Conservation (phyloP, 2,329 filamentous ascomycete genomes). For the Lachnellula hyalina region DNA sequence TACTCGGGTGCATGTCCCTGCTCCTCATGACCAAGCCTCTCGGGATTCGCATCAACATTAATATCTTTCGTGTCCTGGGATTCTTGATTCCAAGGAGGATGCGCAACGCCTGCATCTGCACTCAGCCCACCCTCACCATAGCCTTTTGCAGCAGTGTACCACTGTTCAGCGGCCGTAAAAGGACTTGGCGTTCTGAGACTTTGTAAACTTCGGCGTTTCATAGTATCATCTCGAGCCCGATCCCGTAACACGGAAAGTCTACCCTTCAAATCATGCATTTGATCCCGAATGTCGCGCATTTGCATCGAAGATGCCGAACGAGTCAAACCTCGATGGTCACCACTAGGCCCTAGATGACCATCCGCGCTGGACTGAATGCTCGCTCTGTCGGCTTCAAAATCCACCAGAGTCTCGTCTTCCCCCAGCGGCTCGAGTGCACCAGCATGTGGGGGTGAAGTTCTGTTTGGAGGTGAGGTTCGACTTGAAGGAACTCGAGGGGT, state of each 20-base stretch:
- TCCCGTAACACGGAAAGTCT: constrained; percentile 63
- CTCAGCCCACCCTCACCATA: constrained; percentile 21
- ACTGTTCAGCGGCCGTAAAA: constrained; percentile 32
- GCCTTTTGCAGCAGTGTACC: constrained; percentile 26
- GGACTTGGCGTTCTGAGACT: constrained; percentile 54
- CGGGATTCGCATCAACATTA: not conserved
- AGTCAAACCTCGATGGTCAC: constrained; percentile 21
- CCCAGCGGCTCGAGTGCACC: constrained; percentile 46
- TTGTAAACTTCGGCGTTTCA: constrained; percentile 57
- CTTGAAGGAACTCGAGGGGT: not conserved
- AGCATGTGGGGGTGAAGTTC: constrained; percentile 18
- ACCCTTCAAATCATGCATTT: constrained; percentile 63
- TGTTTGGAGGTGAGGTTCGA: constrained; percentile 16
- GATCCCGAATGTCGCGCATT: constrained; percentile 56
- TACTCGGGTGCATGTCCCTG: constrained; percentile 11
- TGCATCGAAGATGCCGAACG: constrained; percentile 34
- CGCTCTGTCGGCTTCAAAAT: constrained; percentile 18
- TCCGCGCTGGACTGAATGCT: constrained; percentile 22
- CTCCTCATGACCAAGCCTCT: not conserved
- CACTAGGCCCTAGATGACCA: constrained; percentile 16
- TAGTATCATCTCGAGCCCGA: constrained; percentile 57
- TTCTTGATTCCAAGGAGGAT: constrained; percentile 22
- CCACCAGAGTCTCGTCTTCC: constrained; percentile 42
- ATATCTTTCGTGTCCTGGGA: constrained; percentile 5
- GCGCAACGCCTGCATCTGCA: constrained; percentile 24